Conservation (phyloP, 1,284 basidiomycete genomes). For the Apiotrichum siamense region DNA sequence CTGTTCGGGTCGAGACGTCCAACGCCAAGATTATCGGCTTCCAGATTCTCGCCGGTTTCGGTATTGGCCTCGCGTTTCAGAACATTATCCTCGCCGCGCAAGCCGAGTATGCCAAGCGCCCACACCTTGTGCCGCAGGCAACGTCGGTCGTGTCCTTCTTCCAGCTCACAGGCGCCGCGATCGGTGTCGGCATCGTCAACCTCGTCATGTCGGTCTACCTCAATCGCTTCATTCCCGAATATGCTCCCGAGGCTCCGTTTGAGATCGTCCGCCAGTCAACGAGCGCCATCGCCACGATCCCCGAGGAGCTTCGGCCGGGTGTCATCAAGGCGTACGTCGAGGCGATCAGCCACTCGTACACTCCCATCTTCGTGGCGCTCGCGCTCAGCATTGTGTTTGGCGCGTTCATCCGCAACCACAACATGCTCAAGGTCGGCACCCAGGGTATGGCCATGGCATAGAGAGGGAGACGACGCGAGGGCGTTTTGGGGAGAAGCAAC, state of each 20-base stretch:
- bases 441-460: background rate
- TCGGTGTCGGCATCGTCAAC: slow-evolving; percentile 49
- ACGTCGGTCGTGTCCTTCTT: slow-evolving; percentile 46
- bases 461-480: no score
- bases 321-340: slow-evolving; percentile 50
- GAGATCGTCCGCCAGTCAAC: slow-evolving; percentile 34
- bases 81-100: slow-evolving; percentile 49
- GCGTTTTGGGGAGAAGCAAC: no score
- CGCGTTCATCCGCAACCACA: slow-evolving; percentile 46
- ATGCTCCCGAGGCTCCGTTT: slow-evolving; percentile 37
- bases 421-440: slow-evolving; percentile 39
- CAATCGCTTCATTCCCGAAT: slow-evolving; percentile 26
- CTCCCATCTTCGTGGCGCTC: slow-evolving; percentile 48
- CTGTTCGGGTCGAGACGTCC: slow-evolving; percentile 41
- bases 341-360: slow-evolving; percentile 46
- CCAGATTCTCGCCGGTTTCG: slow-evolving; percentile 50
- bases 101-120: slow-evolving; percentile 45
- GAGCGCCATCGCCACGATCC: slow-evolving; percentile 31
- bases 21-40: slow-evolving; percentile 47
- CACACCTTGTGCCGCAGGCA: slow-evolving; percentile 35
- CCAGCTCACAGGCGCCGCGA: slow-evolving; percentile 48
- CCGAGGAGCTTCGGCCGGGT: slow-evolving; percentile 30
- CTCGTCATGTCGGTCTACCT: slow-evolving; percentile 44
- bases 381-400: slow-evolving; percentile 41
- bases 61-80: slow-evolving; percentile 38